Evolutionary conservation across 2,329 filamentous ascomycete species (phyloP).

Genomic region (Hypoxylon sp.): DNA sequence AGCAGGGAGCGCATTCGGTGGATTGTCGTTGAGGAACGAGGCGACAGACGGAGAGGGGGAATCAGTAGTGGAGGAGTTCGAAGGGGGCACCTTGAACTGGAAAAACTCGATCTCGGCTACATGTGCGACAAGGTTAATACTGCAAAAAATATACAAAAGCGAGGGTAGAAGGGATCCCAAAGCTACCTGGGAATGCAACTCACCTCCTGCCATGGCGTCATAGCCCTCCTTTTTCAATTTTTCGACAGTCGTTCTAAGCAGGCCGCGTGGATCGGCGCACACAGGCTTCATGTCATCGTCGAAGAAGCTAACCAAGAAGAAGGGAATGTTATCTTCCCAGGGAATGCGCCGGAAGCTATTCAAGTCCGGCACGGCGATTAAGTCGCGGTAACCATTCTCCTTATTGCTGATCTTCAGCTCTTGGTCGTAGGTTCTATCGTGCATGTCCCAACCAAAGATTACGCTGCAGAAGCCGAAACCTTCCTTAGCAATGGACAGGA

Average conservation of each 20-base stretch:
- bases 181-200: slow-evolving; percentile 39
- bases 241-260: slow-evolving; percentile 68
- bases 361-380: slow-evolving; percentile 77
- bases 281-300: slow-evolving; percentile 72
- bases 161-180: neutral
- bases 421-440: slow-evolving; percentile 79
- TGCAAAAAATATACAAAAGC: neutral
- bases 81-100: slow-evolving; percentile 48
- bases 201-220: slow-evolving; percentile 80
- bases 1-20: slow-evolving; percentile 69
- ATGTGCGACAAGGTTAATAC: slow-evolving; percentile 9
- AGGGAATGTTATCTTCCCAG: slow-evolving; percentile 79
- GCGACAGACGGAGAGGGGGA: slow-evolving; percentile 64
- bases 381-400: slow-evolving; percentile 79
- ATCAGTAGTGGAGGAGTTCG: slow-evolving; percentile 33
- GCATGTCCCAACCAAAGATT: slow-evolving; percentile 89
- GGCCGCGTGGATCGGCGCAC: slow-evolving; percentile 74
- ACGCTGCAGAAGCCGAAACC: slow-evolving; percentile 88
- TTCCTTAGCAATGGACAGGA: slow-evolving; percentile 74
- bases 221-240: slow-evolving; percentile 70
- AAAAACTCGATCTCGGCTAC: slow-evolving; percentile 80
- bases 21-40: slow-evolving; percentile 70
- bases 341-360: slow-evolving; percentile 76
- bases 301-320: slow-evolving; percentile 78
- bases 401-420: slow-evolving; percentile 81